Evolutionary conservation across 345 rosid species (phyloP).

Genomic region (Firmiana major): DNA sequence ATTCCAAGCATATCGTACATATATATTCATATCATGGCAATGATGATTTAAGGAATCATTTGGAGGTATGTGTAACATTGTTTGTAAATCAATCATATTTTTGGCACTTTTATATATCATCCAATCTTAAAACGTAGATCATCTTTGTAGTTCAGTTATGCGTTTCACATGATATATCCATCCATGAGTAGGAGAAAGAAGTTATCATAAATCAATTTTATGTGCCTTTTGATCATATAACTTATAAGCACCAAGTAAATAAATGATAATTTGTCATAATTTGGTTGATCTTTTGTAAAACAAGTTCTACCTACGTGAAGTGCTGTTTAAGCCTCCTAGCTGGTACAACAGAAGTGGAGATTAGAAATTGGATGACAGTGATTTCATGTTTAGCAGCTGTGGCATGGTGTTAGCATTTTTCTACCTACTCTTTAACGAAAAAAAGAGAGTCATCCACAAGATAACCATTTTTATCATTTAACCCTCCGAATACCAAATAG

Average conservation of each 20-base stretch:
- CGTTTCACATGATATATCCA: not conserved
- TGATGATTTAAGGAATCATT: slow-evolving; percentile 18
- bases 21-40: slow-evolving; percentile 33
- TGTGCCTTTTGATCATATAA: not conserved
- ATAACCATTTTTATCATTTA: not conserved
- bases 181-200: not conserved
- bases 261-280: not conserved
- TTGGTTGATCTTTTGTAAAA: not conserved
- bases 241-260: not conserved
- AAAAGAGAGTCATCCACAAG: not conserved
- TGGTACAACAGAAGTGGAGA: not conserved
- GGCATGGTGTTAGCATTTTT: not conserved
- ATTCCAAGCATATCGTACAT: slow-evolving; percentile 35
- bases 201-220: slow-evolving; percentile 4
- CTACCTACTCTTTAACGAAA: not conserved
- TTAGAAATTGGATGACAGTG: not conserved
- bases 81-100: not conserved
- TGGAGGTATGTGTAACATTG: slow-evolving; percentile 27
- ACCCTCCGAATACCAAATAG: not conserved
- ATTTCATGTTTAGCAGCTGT: not conserved
- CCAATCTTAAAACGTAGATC: not conserved
- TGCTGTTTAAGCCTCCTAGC: not conserved
- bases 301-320: not conserved
- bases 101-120: not conserved
- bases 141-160: not conserved